Base-by-base conservation (phyloP, 108 stramenopile genomes). In the Aurantiochytrium sp. region DNA sequence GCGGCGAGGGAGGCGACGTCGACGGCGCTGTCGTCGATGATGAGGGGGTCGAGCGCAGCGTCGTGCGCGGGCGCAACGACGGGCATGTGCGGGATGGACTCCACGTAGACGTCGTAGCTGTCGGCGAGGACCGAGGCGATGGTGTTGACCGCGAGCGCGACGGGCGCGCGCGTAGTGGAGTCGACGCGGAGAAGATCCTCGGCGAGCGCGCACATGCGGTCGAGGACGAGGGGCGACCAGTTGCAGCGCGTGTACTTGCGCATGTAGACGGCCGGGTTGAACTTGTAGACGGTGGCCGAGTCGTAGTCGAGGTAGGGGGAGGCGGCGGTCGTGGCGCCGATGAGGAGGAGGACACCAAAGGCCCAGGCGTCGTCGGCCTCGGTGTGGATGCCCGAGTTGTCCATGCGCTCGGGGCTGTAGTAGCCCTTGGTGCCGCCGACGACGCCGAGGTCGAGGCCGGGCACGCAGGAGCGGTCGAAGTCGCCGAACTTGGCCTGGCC, bases 361-460 rank as follows among this genome's bases (percentile, higher is more conserved):
- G 73, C 73, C 73, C 73, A 81, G 12, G 45, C 73, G 39, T 81
- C 73, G 24, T 81, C 73, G 8, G 73, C 73, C 42, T 81, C 42
- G 4, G 73, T 81, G 45, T 81, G 73, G 12, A 81, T 48, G 39
- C 73, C 45, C 27, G 42, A 48, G 73, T 81, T 81, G 73, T 48
- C 42, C 73, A 81, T 81, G 42, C 73, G 39, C 24, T 81, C 73
- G 1, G 73, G 73, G 73, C 73, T 81, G 73, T 81, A 81, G 45
- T 81, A 81, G 3, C 73, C 73, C 45, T 81, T 81, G 12, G 73
- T 81, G n/a, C 73, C 73, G 45, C 73, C 73, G 19, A 81, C 73
- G 45, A 81, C 73, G 45, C 73, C 73, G 45, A 81, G 39, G 45
- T 81, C 30, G 42, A 81, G 45, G n/a, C 73, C 73, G 2, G 73